Evolutionary conservation across 108 stramenopile genomes (phyloP), one percentile per base, ranked within the genome.

Genomic region (Seminavis robusta): DNA sequence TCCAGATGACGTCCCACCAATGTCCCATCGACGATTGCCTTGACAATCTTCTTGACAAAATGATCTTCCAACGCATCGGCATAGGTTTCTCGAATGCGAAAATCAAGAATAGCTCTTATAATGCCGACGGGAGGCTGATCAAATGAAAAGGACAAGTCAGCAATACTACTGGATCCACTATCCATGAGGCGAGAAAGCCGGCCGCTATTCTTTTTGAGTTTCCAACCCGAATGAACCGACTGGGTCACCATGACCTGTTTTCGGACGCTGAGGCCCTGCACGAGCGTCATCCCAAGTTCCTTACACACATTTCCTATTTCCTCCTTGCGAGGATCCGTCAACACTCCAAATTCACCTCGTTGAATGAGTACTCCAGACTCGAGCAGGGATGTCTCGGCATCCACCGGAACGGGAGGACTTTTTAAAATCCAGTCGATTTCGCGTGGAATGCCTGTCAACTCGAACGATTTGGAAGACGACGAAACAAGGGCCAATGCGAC

Each of bases 51-150:
- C 1, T 38, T 54, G 5, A 43, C 40, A n/a, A n/a, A n/a, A n/a
- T n/a, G n/a, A n/a, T n/a, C n/a, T n/a, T n/a, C n/a, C n/a, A n/a
- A n/a, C n/a, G n/a, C n/a, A 38, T 55, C 33, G 1, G 43, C 41
- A 43, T 58, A 17, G 13, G 29, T 13, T 27, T 47, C 29, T 4
- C 16, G 27, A 42, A 70, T 49, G 48, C 63, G 48, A 2, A 31
- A 13, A 20, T 43, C 34, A 26, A 71, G 1, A 20, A 71, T 65
- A 24, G 63, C 63, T 38, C 69, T 48, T 33, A 71, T 21, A 25
- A 71, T 59, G 11, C 34, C 40, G 7, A 71, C 69, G 1, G 69
- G 69, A 5, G 69, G 64, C n/a, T 65, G 40, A 44, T 71, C 64
- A 26, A 65, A 37, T 26, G 51, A 39, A 25, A 16, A 16, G 1